Percentiles rank a stretch among this genome's conserved stretches.
These are phyloP conservation scores for Stenocarpella maydis DNA, from an alignment of 2,329 filamentous ascomycete species.

Conservation along the genomic window DNA sequence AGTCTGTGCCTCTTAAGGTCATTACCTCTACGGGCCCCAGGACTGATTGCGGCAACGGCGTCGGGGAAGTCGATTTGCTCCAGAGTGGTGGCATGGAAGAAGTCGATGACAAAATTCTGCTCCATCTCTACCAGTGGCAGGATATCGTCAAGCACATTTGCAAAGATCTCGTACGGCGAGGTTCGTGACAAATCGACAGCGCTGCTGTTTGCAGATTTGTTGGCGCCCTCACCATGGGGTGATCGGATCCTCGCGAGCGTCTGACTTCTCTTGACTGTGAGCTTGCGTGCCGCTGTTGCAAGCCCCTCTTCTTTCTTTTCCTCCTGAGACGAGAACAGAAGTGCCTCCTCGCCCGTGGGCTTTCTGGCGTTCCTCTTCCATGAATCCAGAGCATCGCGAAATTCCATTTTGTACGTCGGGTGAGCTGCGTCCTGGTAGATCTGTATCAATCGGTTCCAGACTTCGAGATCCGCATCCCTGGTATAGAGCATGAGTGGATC, in stretches of 20 bases:
- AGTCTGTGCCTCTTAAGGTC: constrained; percentile 78
- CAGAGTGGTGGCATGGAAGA: constrained; percentile 92
- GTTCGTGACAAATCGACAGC: constrained; percentile 59
- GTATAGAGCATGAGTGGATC: constrained; percentile 88
- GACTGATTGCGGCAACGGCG: constrained; percentile 70
- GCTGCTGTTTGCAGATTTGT: constrained; percentile 61
- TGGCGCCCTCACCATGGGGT: constrained; percentile 68
- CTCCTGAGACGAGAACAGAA: constrained; percentile 86
- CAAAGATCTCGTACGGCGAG: constrained; percentile 83
- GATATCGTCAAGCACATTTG: constrained; percentile 81
- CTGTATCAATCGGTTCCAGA: constrained; percentile 82
- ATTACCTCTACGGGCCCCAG: constrained; percentile 73
- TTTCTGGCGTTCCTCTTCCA: constrained; percentile 86
- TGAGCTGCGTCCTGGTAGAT: constrained; percentile 82
- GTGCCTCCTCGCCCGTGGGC: constrained; percentile 79
- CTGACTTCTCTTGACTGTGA: constrained; percentile 94
- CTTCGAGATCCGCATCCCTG: constrained; percentile 80
- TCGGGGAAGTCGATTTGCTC: constrained; percentile 86
- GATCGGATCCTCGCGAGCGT: constrained; percentile 80
- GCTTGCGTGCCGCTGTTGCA: constrained; percentile 80
- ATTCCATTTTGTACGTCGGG: constrained; percentile 81
- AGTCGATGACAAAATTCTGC: constrained; percentile 96
- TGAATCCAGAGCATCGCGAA: constrained; percentile 76
- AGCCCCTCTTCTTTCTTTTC: constrained; percentile 83
- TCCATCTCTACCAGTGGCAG: constrained; percentile 87